Evolutionary conservation across 208 protist genomes (phyloP), one percentile per base, ranked within the genome.

Genomic region (Zelonia costaricensis): DNA sequence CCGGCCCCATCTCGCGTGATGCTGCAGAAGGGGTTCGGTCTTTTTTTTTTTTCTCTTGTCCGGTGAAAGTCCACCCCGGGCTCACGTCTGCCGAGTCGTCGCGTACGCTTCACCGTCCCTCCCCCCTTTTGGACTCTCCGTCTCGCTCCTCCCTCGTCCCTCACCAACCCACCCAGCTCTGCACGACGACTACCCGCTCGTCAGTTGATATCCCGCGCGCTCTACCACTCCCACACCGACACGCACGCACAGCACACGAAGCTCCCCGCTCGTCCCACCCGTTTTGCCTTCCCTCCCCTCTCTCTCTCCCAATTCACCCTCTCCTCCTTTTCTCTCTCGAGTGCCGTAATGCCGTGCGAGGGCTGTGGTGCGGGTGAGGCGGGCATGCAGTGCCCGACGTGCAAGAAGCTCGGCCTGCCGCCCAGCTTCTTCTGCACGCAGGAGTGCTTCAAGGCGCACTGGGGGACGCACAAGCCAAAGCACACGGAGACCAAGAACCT

Each of bases 381-480:
- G 12, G 63, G 64, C 4, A 69, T 97, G 82, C 92, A 97, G 78
- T 97, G 92, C 72, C 92, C 92, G 1, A 92, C 82, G 30, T 97
- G 92, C 74, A 94, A 93, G 71, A 94, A 95, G 71, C 69, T 97
- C 10, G 70, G 66, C n/a, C 76, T 97, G 27, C 88, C 92, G 2
- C 88, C 92, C 10, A 92, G 82, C 69, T 94, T 89, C 72, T 97
- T 95, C 75, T 94, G 88, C 76, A 69, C 76, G 0, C 92, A 97
- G 74, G 72, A 74, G 3, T 97, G 92, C 63, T 97, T 97, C 68
- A 92, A 91, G 72, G 74, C 74, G n/a, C 80, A 91, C 64, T 97
- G 92, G 89, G 58, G 18, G 0, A 70, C 88, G 6, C 92, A 97
- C 72, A 95, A 94, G 69, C 62, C 74, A 42, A 91, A 93, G 77